Evolutionary conservation across 2,329 filamentous ascomycete species (phyloP), one percentile per base, ranked within the genome.

Genomic region (Microdochium paspali): DNA sequence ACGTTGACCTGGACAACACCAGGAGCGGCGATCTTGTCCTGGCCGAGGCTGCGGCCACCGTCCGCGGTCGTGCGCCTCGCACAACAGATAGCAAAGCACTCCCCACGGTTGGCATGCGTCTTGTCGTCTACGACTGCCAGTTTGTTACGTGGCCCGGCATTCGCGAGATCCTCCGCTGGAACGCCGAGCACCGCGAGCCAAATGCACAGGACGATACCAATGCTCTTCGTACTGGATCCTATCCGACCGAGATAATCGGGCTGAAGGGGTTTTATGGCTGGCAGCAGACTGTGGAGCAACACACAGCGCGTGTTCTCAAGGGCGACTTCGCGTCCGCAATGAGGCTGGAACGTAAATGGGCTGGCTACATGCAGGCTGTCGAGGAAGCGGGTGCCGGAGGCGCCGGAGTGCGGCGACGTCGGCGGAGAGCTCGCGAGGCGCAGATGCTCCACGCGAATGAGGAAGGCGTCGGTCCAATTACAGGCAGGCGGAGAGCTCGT

Each of bases 221-320:
- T n/a, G 31, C 10, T 15, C 31, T n/a, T 35, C n/a, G 10, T 15
- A 55, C 57, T 1, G 59, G 73, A 10, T 76, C 76, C 0, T 90
- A 84, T 56, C 87, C 89, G 0, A 79, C 80, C 1, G 84, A 95
- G 61, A 80, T 94, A 49, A 89, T 97, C 50, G 74, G 82, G 5
- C 75, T 97, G 40, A 96, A 95, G 65, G 95, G 90, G 66, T 97
- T 91, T 70, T 95, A 95, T 63, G 89, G 86, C 39, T 96, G 88
- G 80, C 91, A 97, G 67, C 87, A 88, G 68, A 96, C 90, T 0
- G 90, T 96, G 4, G 86, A 96, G 55, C 90, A 96, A 63, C 91
- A 97, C 65, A 90, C 83, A 46, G 91, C 90, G 68, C 80, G 90
- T 3, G 87, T 96, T 1, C 65, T 95, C 46, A 74, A 79, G 4